Conservation (phyloP, 352 stramenopile species). For the Globisporangium polare region DNA sequence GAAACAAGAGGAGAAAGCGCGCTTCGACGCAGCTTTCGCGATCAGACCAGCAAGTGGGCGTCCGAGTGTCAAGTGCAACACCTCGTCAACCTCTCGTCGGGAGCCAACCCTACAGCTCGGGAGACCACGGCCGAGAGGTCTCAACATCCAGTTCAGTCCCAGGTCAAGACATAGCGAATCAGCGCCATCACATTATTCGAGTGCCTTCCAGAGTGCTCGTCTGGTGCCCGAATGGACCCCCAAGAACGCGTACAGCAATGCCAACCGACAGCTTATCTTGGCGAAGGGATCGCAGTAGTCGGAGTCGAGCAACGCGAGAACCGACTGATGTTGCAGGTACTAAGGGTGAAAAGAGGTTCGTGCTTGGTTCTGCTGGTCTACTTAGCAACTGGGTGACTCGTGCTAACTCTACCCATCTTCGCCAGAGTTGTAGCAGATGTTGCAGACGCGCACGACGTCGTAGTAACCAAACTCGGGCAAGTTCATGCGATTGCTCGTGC, state of each 20-base stretch:
- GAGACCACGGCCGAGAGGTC: neutral
- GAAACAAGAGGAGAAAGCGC: conserved; percentile 23
- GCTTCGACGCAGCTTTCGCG: conserved; percentile 24
- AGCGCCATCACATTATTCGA: conserved; percentile 5
- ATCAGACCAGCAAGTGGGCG: conserved; percentile 16
- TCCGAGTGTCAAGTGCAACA: neutral
- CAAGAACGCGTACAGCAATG: conserved; percentile 41
- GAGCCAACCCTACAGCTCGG: neutral
- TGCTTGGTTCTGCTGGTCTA: neutral
- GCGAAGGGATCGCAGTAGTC: conserved; percentile 3
- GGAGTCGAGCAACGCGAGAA: neutral
- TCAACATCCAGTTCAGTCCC: neutral
- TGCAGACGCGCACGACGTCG: conserved; percentile 81
- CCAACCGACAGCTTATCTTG: conserved; percentile 39
- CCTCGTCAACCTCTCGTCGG: neutral
- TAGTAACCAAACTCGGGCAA: conserved; percentile 86
- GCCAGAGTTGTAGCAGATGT: conserved; percentile 75
- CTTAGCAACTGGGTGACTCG: neutral
- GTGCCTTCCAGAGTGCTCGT: conserved; percentile 20
- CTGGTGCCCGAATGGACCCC: conserved; percentile 39
- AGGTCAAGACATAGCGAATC: neutral
- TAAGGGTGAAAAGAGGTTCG: neutral
- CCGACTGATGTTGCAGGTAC: neutral
- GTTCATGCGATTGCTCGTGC: conserved; percentile 83
- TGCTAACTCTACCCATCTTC: conserved; percentile 36